Conservation (phyloP, 768 basidiomycete species). For the Suillus occidentalis region DNA sequence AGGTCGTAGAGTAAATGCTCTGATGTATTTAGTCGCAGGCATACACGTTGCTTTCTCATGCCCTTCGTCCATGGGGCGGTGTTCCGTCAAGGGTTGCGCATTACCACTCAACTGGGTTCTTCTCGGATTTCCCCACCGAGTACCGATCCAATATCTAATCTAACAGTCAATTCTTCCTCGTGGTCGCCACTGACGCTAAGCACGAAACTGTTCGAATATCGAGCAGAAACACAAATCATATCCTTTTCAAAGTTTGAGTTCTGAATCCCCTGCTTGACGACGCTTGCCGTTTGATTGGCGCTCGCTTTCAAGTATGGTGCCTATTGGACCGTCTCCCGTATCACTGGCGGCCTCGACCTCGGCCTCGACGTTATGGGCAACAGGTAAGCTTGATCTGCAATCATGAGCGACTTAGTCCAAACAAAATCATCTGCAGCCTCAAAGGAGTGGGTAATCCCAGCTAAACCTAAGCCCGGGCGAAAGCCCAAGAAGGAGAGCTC, state of each 20-base stretch:
- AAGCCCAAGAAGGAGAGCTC: conserved; percentile 76
- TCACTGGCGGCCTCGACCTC: conserved; percentile 38
- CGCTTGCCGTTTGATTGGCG: conserved; percentile 14
- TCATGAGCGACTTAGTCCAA: conserved; percentile 1
- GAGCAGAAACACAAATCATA: not conserved
- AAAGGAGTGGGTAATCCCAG: conserved; percentile 88
- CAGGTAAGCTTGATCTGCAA: conserved; percentile 44
- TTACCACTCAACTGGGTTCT: not conserved
- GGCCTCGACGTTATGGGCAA: conserved; percentile 71
- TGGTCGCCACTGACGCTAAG: not conserved
- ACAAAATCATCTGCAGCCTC: conserved; percentile 51
- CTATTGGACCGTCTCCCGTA: conserved; percentile 31
- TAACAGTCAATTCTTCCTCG: conserved; percentile 1
- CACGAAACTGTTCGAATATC: not conserved
- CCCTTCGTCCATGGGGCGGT: not conserved
- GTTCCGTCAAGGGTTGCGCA: not conserved
- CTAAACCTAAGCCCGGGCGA: conserved; percentile 83
- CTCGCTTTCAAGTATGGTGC: conserved; percentile 27
- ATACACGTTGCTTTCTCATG: not conserved
- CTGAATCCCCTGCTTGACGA: conserved; percentile 15
- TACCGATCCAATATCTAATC: conserved; percentile 1
- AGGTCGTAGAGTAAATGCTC: conserved; percentile 48
- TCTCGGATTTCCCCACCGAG: not conserved
- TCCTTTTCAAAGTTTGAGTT: not conserved
- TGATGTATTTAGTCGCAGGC: not conserved